These are phyloP conservation scores for Chaetoceros muelleri DNA, from an alignment of 108 stramenopile species.

Conservation along the genomic window DNA sequence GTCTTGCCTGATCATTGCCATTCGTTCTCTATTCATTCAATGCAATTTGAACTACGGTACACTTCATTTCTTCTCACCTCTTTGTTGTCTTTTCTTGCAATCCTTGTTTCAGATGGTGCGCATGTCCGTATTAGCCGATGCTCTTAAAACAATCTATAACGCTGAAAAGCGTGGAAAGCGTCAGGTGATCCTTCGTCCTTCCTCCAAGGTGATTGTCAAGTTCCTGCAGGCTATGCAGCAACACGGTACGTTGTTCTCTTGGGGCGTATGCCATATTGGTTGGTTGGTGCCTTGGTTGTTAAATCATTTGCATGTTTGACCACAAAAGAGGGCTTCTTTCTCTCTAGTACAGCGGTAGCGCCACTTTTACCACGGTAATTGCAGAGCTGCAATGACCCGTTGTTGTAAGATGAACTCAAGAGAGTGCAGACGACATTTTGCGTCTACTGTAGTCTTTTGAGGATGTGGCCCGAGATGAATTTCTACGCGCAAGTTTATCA, in stretches of 20 bases:
- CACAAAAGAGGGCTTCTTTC: too few relatives aligned
- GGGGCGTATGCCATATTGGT: too few relatives aligned
- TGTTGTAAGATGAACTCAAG: slow-evolving; percentile 6
- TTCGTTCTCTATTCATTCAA: too few relatives aligned
- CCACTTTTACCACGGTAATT: not conserved
- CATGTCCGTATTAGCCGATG: slow-evolving; percentile 99
- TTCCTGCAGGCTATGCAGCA: slow-evolving; percentile 99
- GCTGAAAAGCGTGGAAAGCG: slow-evolving; percentile 99
- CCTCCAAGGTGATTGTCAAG: slow-evolving; percentile 98
- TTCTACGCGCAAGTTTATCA: slow-evolving; percentile 18
- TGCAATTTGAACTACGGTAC: too few relatives aligned
- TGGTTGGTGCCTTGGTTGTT: too few relatives aligned
- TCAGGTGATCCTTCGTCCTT: slow-evolving; percentile 98
- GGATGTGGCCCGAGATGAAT: slow-evolving; percentile 30
- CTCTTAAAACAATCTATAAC: slow-evolving; percentile 99
- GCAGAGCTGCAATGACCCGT: slow-evolving; percentile 16
- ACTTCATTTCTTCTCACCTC: too few relatives aligned
- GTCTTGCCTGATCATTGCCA: too few relatives aligned
- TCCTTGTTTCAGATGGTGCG: slow-evolving; percentile 83
- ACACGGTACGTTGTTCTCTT: slow-evolving; percentile 83
- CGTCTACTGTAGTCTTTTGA: too few relatives aligned
- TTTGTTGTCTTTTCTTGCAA: slow-evolving; percentile 6
- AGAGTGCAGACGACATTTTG: not conserved
- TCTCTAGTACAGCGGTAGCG: not conserved
- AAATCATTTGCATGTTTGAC: too few relatives aligned